These are phyloP conservation scores for Flueggea neowawraea DNA, from an alignment of 441 rosid genomes.

Conservation along the genomic window DNA sequence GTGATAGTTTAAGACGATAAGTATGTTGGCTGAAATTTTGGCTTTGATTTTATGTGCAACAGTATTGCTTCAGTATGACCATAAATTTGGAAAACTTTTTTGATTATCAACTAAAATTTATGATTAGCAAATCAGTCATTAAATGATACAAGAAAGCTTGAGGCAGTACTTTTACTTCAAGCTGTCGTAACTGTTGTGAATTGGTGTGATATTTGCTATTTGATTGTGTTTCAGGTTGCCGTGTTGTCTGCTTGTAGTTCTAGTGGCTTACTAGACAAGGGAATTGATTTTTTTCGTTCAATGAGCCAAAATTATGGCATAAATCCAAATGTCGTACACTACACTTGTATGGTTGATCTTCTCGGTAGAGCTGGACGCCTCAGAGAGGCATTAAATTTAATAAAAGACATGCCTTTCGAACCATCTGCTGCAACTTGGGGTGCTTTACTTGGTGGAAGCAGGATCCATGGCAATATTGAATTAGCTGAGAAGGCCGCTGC, in stretches of 20 bases:
- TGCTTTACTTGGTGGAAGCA: slow-evolving; percentile 78
- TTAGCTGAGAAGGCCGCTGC: slow-evolving; percentile 59
- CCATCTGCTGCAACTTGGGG: slow-evolving; percentile 86
- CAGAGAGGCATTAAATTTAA: slow-evolving; percentile 53
- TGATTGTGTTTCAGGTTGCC: slow-evolving; percentile 40
- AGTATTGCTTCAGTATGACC: too few relatives aligned
- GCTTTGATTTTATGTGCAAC: too few relatives aligned
- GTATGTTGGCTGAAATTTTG: too few relatives aligned
- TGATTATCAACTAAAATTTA: too few relatives aligned
- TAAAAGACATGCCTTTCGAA: slow-evolving; percentile 53
- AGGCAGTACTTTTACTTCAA: too few relatives aligned
- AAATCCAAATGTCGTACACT: slow-evolving; percentile 56
- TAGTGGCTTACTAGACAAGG: slow-evolving; percentile 67
- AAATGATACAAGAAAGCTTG: too few relatives aligned
- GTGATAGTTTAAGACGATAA: too few relatives aligned
- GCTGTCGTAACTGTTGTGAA: too few relatives aligned
- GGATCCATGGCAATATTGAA: slow-evolving; percentile 61
- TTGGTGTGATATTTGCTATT: too few relatives aligned
- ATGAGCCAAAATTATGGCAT: slow-evolving; percentile 51
- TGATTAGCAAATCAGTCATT: too few relatives aligned
- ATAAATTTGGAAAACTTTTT: too few relatives aligned
- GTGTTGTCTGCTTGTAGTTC: slow-evolving; percentile 80
- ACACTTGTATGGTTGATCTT: slow-evolving; percentile 85
- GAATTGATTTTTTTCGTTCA: slow-evolving; percentile 49
- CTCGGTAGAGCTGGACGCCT: slow-evolving; percentile 70